phyloP scores from a whole-genome alignment of 2,329 filamentous ascomycete species.

The Emericellopsis cladophorae region DNA sequence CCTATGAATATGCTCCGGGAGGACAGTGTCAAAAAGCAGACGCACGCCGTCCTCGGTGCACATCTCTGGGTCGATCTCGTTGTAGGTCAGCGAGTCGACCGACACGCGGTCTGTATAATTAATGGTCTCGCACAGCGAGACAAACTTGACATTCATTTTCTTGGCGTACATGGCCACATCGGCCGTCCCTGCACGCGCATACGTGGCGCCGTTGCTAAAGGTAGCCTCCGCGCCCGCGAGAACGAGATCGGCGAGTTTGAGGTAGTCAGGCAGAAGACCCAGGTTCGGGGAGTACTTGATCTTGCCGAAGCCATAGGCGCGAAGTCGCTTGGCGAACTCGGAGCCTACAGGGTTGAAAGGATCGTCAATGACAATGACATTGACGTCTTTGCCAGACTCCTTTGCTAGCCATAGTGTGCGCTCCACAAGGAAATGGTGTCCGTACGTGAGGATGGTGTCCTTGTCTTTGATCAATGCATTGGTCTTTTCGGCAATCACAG shows the following conservation, averaged over 20 bases:
- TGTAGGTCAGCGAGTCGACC: slow-evolving; percentile 84
- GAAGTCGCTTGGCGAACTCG: slow-evolving; percentile 55
- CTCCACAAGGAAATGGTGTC: slow-evolving; percentile 76
- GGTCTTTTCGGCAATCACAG: slow-evolving; percentile 70
- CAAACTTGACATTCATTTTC: slow-evolving; percentile 63
- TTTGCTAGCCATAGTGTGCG: slow-evolving; percentile 66
- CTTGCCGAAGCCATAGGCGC: slow-evolving; percentile 48
- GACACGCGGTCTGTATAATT: slow-evolving; percentile 84
- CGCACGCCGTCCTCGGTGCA: slow-evolving; percentile 41
- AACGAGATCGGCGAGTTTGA: slow-evolving; percentile 57
- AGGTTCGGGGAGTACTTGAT: slow-evolving; percentile 72
- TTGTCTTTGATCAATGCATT: slow-evolving; percentile 57
- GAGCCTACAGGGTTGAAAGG: slow-evolving; percentile 39
- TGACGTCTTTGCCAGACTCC: slow-evolving; percentile 58
- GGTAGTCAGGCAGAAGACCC: slow-evolving; percentile 61
- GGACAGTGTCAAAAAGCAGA: slow-evolving; percentile 86
- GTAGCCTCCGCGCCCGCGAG: slow-evolving; percentile 88
- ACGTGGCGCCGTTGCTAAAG: slow-evolving; percentile 88
- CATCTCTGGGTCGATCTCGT: slow-evolving; percentile 74
- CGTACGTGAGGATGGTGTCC: slow-evolving; percentile 78
- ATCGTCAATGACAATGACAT: slow-evolving; percentile 74
- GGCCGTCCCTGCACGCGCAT: slow-evolving; percentile 77
- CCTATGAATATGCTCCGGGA: slow-evolving; percentile 73
- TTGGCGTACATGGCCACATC: slow-evolving; percentile 76
- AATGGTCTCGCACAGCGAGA: slow-evolving; percentile 86